Evolutionary conservation across 1,139 yeast genomes (phyloP).

Genomic region (Entelexis paramagnoliae): DNA sequence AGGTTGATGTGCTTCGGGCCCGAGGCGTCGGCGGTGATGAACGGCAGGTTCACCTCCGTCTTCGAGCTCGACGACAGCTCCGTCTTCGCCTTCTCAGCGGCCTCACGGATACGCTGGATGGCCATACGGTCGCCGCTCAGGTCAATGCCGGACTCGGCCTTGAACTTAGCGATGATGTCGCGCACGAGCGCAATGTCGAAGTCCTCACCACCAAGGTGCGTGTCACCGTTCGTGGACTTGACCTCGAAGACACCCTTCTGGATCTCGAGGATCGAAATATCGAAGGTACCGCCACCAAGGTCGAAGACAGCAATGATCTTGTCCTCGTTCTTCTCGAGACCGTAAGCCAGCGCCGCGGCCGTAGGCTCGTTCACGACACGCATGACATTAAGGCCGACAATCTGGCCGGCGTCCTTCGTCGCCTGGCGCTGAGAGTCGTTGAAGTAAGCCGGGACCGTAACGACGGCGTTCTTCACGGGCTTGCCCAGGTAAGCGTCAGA

Average conservation of each 20-base stretch:
- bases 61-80: conserved; percentile 67
- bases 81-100: conserved; percentile 97
- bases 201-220: conserved; percentile 84
- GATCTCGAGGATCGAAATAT: conserved; percentile 72
- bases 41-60: conserved; percentile 94
- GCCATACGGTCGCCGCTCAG: conserved; percentile 94
- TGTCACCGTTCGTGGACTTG: conserved; percentile 81
- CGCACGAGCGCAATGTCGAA: conserved; percentile 76
- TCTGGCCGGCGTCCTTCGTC: conserved; percentile 96
- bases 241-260: conserved; percentile 85
- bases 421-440: conserved; percentile 98
- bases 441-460: conserved; percentile 96
- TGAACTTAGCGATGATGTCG: conserved; percentile 83
- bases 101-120: conserved; percentile 98
- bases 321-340: conserved; percentile 69
- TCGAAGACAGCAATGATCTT: conserved; percentile 73
- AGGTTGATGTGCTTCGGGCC: conserved; percentile 98
- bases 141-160: conserved; percentile 85
- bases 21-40: conserved; percentile 86
- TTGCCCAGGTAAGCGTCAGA: conserved; percentile 89
- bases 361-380: conserved; percentile 99
- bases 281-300: conserved; percentile 85
- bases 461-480: conserved; percentile 80
- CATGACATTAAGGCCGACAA: conserved; percentile 89
- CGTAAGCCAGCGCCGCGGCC: conserved; percentile 97